These are phyloP conservation scores for Fistulinella prunicolor DNA, from an alignment of 768 basidiomycete genomes.

Conservation along the genomic window DNA sequence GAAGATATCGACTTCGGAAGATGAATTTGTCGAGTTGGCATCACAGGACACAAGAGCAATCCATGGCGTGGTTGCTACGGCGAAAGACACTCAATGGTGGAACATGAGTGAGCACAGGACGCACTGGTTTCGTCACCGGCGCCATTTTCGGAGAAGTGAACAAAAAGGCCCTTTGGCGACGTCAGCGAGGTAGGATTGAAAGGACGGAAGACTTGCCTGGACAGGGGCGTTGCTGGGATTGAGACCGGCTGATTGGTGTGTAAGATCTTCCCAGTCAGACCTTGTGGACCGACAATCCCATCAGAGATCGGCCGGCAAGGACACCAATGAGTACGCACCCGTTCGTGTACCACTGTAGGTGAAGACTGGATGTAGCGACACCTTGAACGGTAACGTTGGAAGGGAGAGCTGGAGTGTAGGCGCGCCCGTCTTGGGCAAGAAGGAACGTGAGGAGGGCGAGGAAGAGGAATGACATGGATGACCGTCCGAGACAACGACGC, in stretches of 20 bases:
- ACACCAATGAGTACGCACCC: constrained; percentile 33
- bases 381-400: constrained; percentile 61
- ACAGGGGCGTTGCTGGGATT: constrained; percentile 45
- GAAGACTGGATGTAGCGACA: constrained; percentile 49
- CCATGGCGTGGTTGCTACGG: constrained; percentile 76
- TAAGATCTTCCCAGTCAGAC: constrained; percentile 52
- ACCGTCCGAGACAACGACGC: too few relatives aligned
- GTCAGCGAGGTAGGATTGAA: constrained; percentile 2
- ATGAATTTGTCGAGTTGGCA: constrained; percentile 63
- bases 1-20: constrained; percentile 69
- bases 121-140: constrained; percentile 46
- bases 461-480: constrained; percentile 18
- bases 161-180: constrained; percentile 62
- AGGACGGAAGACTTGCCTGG: constrained; percentile 42
- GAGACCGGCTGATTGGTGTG: constrained; percentile 56
- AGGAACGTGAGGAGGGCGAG: constrained; percentile 5
- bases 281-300: constrained; percentile 29
- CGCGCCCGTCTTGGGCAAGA: constrained; percentile 22
- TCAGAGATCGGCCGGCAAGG: constrained; percentile 10
- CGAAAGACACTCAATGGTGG: constrained; percentile 15
- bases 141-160: constrained; percentile 75
- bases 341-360: constrained; percentile 58
- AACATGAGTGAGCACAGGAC: constrained; percentile 36
- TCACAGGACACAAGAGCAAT: constrained; percentile 89
- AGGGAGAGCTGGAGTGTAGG: constrained; percentile 70